Conservation (phyloP, 208 protist genomes). For the Leishmania amazonensis region DNA sequence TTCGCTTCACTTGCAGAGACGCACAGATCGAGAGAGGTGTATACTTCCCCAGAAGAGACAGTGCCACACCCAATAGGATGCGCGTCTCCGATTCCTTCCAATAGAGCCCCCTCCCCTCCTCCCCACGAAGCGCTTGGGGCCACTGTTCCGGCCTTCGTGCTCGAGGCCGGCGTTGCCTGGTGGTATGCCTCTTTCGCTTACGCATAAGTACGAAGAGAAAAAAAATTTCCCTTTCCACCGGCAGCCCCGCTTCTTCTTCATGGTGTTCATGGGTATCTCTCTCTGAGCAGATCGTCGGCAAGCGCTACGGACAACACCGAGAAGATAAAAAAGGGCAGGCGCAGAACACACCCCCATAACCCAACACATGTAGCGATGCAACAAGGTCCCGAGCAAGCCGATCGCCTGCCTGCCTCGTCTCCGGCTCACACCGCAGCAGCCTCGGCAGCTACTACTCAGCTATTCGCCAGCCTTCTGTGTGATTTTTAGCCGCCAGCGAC, state of each 20-base stretch:
- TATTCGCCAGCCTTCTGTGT: too few relatives aligned
- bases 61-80: background rate
- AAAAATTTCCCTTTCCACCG: background rate
- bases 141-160: background rate
- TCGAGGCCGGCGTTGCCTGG: background rate
- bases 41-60: background rate
- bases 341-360: background rate
- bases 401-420: background rate
- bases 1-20: background rate
- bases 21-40: background rate
- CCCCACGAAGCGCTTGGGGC: too few relatives aligned
- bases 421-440: background rate
- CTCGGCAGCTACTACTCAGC: background rate
- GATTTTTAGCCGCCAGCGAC: conserved; percentile 45
- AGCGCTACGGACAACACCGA: background rate
- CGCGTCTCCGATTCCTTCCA: background rate
- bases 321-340: background rate
- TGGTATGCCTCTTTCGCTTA: background rate
- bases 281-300: background rate
- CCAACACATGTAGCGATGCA: background rate
- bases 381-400: background rate
- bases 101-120: background rate
- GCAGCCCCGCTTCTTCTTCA: background rate
- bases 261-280: background rate
- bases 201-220: background rate